Conservation (phyloP, 148 eudicot genomes). For the Bassia scoparia region DNA sequence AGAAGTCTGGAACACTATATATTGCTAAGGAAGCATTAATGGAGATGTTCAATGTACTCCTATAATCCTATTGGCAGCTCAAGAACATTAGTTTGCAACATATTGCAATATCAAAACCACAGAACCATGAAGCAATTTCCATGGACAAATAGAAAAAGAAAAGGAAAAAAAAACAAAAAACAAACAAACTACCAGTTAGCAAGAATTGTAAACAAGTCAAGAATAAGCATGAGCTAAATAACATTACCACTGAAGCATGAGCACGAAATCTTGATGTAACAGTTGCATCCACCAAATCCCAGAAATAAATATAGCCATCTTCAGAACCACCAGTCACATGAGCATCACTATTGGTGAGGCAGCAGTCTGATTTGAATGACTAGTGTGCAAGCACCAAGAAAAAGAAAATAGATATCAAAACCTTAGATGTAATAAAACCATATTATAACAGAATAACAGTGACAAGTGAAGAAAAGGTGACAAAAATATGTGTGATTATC, state of each 20-base stretch:
- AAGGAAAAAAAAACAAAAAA: background rate
- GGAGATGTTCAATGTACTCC: background rate
- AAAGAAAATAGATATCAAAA: conserved; percentile 9
- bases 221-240: background rate
- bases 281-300: conserved; percentile 97
- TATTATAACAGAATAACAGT: background rate
- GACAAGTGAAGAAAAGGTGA: background rate
- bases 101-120: conserved; percentile 5
- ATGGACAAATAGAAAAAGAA: background rate
- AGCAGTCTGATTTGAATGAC: conserved; percentile 96
- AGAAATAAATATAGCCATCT: conserved; percentile 83
- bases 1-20: background rate
- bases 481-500: background rate
- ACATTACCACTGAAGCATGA: conserved; percentile 82
- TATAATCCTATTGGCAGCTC: background rate
- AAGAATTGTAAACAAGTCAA: background rate
- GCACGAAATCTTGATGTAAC: conserved; percentile 79
- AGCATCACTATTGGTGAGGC: conserved; percentile 90
- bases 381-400: conserved; percentile 26
- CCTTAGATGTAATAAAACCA: background rate
- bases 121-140: background rate
- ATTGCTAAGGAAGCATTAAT: background rate
- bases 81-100: background rate
- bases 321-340: conserved; percentile 88
- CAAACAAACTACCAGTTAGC: too few relatives aligned